A percentile compares a stretch with the other conserved stretches of the same genome.
Evolutionary conservation across 2,329 filamentous ascomycete genomes (phyloP).

Genomic region (Cladosporium austrohemisphaericum): DNA sequence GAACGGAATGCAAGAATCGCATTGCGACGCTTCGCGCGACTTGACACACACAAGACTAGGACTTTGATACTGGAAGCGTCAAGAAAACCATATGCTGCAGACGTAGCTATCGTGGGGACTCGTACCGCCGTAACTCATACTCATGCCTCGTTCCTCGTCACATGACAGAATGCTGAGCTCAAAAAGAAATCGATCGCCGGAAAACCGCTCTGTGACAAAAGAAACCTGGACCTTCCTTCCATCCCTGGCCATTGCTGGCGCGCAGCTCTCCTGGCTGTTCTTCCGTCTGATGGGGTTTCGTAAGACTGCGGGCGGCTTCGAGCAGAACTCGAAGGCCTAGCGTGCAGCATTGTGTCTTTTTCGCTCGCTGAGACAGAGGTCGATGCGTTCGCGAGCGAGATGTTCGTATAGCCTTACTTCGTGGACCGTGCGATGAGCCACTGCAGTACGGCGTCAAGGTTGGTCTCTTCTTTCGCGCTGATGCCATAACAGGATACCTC

Average conservation of each 20-base stretch:
- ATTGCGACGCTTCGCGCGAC: no score
- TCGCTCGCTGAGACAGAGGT: neutral
- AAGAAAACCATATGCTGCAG: neutral
- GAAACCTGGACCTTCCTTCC: conserved; percentile 1
- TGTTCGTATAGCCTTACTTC: conserved; percentile 47
- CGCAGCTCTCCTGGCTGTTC: conserved; percentile 27
- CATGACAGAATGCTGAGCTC: conserved; percentile 4
- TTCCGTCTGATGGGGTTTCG: conserved; percentile 17
- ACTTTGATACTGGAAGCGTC: neutral
- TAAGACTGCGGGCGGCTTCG: neutral
- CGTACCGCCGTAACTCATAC: conserved; percentile 12
- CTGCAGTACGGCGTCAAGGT: conserved; percentile 92
- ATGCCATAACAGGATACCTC: conserved; percentile 99
- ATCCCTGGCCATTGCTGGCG: conserved; percentile 35
- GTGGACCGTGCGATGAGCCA: conserved; percentile 91
- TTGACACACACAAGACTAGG: no score
- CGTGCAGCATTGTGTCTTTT: no score
- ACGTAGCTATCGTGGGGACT: conserved; percentile 10
- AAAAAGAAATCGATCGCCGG: neutral
- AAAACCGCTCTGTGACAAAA: neutral
- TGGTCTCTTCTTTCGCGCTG: conserved; percentile 97
- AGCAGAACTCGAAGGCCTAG: no score
- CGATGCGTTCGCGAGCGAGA: neutral
- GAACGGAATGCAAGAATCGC: no score
- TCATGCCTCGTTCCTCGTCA: conserved; percentile 13